A percentile compares a stretch with the other conserved stretches of the same genome.
Evolutionary conservation across 495 filamentous ascomycete species (phyloP).

Genomic region (Aspergillus conjunctus): DNA sequence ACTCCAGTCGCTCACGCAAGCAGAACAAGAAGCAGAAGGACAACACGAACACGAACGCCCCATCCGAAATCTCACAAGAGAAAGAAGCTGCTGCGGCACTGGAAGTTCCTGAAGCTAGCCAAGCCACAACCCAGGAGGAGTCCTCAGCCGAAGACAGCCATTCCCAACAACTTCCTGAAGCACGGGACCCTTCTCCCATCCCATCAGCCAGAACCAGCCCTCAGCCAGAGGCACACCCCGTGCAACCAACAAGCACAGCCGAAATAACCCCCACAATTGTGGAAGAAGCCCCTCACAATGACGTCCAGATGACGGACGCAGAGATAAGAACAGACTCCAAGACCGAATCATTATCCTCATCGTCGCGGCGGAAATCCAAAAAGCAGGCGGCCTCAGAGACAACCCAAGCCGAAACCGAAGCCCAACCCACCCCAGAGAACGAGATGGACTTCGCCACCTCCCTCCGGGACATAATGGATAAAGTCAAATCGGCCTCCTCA

Average conservation of each 20-base stretch:
- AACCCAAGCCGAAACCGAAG: slow-evolving; percentile 21
- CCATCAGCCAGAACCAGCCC: neutral
- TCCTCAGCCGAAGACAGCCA: neutral
- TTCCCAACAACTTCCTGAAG: neutral
- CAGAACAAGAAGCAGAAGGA: slow-evolving; percentile 14
- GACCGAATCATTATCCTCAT: neutral
- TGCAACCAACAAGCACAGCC: neutral
- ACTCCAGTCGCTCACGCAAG: slow-evolving; percentile 28
- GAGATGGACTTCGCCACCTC: slow-evolving; percentile 46
- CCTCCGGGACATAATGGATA: slow-evolving; percentile 52
- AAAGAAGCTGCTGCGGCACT: neutral
- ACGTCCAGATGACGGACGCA: slow-evolving; percentile 13
- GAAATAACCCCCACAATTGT: neutral
- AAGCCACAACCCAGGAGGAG: neutral
- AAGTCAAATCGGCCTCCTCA: slow-evolving; percentile 48
- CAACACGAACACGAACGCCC: slow-evolving; percentile 9
- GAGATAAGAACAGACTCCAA: slow-evolving; percentile 2
- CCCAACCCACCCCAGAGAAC: neutral
- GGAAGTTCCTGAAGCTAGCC: neutral
- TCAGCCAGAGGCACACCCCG: neutral
- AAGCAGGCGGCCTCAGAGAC: neutral
- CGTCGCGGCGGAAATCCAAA: neutral
- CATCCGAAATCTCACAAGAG: slow-evolving; percentile 16
- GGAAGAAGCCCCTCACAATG: slow-evolving; percentile 2
- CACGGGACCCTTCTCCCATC: neutral